Percentiles rank a stretch among this genome's conserved stretches.
These are phyloP conservation scores for Diaporthe capsici DNA, from an alignment of 2,329 filamentous ascomycete genomes.

Conservation along the genomic window DNA sequence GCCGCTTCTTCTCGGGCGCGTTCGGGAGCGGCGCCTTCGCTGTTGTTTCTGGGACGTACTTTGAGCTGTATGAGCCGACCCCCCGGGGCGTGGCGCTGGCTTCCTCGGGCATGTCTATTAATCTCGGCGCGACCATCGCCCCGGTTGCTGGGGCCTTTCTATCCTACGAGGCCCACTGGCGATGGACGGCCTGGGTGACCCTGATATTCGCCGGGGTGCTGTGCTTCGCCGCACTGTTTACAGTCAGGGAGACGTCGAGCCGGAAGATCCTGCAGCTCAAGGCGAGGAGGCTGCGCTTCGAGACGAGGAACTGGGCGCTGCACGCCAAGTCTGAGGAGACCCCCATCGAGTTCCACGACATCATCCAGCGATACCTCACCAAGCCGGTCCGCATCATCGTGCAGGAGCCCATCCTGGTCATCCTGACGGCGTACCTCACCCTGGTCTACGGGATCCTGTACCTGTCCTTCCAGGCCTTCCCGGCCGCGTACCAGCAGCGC, in stretches of 20 bases:
- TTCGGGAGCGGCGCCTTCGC: constrained; percentile 41
- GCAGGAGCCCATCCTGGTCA: constrained; percentile 44
- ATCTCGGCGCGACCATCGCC: constrained; percentile 57
- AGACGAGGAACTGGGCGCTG: constrained; percentile 56
- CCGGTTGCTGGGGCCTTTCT: constrained; percentile 59
- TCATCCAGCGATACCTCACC: constrained; percentile 42
- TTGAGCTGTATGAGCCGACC: constrained; percentile 43
- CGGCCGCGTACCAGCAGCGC: constrained; percentile 59
- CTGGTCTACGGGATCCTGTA: constrained; percentile 60
- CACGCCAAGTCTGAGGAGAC: constrained; percentile 48
- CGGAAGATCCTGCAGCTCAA: constrained; percentile 62
- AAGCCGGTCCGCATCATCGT: constrained; percentile 45
- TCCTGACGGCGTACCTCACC: constrained; percentile 43
- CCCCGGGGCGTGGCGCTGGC: constrained; percentile 43
- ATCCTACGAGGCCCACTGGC: constrained; percentile 54
- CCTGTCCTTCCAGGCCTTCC: constrained; percentile 63
- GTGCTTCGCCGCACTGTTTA: constrained; percentile 55
- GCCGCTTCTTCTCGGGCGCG: constrained; percentile 44
- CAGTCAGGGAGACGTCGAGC: constrained; percentile 64
- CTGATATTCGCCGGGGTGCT: constrained; percentile 62
- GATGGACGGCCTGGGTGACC: constrained; percentile 70
- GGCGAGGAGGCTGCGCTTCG: constrained; percentile 61
- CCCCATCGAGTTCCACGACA: constrained; percentile 42
- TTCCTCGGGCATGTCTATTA: constrained; percentile 40
- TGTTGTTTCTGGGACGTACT: constrained; percentile 43